These are phyloP conservation scores for Hypoxylon lenormandii DNA, from an alignment of 495 filamentous ascomycete species.

Conservation along the genomic window DNA sequence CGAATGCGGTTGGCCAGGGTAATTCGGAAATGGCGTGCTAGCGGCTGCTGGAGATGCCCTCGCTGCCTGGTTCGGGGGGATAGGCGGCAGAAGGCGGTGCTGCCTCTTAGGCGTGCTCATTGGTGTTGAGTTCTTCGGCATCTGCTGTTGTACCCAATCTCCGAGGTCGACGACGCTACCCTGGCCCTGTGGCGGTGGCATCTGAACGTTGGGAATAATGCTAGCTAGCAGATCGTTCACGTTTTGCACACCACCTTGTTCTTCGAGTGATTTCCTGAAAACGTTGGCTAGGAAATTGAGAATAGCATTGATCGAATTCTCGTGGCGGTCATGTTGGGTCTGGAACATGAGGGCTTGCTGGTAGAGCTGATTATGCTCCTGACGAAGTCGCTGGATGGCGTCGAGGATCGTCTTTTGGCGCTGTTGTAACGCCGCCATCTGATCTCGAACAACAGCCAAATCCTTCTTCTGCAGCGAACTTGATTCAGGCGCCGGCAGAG, in stretches of 20 bases:
- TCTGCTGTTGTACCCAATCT: constrained; percentile 68
- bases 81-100: constrained; percentile 61
- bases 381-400: constrained; percentile 78
- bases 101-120: constrained; percentile 59
- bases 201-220: constrained; percentile 71
- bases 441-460: constrained; percentile 77
- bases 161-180: constrained; percentile 79
- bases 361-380: constrained; percentile 88
- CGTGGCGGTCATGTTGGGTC: constrained; percentile 90
- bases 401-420: constrained; percentile 85
- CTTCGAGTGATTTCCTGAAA: constrained; percentile 78
- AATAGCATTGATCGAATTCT: constrained; percentile 98
- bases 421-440: constrained; percentile 81
- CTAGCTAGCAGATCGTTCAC: constrained; percentile 78
- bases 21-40: constrained; percentile 47
- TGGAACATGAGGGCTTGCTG: constrained; percentile 91
- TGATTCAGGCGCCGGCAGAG: constrained; percentile 53
- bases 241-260: constrained; percentile 71
- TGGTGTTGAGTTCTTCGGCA: constrained; percentile 53
- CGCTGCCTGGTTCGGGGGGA: constrained; percentile 52
- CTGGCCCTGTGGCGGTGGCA: constrained; percentile 58
- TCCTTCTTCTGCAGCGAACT: constrained; percentile 78
- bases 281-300: constrained; percentile 96
- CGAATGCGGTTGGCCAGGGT: constrained; percentile 47
- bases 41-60: constrained; percentile 42